phyloP scores from a whole-genome alignment of 345 rosid genomes.

The Pistacia vera region DNA sequence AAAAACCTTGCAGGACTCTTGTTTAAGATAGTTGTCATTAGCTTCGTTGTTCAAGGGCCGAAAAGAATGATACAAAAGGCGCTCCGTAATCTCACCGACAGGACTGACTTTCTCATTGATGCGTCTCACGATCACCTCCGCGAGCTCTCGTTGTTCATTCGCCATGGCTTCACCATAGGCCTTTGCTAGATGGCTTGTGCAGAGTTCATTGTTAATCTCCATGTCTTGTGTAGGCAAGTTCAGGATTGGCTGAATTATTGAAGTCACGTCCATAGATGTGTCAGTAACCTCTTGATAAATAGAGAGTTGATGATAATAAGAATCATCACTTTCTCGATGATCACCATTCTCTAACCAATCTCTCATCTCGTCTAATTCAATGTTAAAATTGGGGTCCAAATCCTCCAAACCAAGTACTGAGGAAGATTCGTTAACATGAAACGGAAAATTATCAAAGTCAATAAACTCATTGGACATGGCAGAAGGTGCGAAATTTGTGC shows the following conservation, averaged over 20 bases:
- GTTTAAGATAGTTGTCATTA: slow-evolving; percentile 13
- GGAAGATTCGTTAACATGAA: slow-evolving; percentile 6
- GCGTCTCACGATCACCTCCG: slow-evolving; percentile 21
- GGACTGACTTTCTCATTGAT: slow-evolving; percentile 27
- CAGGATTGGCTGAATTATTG: slow-evolving; percentile 7
- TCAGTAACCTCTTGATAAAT: not conserved
- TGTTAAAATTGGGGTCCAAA: not conserved
- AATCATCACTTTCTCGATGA: not conserved
- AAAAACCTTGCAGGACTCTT: slow-evolving; percentile 20
- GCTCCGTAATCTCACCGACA: slow-evolving; percentile 10
- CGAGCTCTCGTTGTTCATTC: slow-evolving; percentile 17
- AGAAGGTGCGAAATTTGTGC: not conserved
- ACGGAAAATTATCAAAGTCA: not conserved
- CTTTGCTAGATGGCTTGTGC: slow-evolving; percentile 12
- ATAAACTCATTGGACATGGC: not conserved
- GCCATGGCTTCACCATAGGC: slow-evolving; percentile 28
- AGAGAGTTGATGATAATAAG: not conserved
- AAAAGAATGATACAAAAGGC: slow-evolving; percentile 24
- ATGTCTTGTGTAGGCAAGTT: slow-evolving; percentile 15
- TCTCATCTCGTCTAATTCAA: slow-evolving; percentile 11
- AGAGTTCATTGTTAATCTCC: slow-evolving; percentile 5
- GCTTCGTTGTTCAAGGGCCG: slow-evolving; percentile 14
- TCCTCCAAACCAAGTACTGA: not conserved
- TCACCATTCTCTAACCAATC: slow-evolving; percentile 9
- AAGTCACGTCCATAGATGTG: not conserved